Base-by-base conservation (phyloP, 2,329 filamentous ascomycete species). In the Fusarium albosuccineum region DNA sequence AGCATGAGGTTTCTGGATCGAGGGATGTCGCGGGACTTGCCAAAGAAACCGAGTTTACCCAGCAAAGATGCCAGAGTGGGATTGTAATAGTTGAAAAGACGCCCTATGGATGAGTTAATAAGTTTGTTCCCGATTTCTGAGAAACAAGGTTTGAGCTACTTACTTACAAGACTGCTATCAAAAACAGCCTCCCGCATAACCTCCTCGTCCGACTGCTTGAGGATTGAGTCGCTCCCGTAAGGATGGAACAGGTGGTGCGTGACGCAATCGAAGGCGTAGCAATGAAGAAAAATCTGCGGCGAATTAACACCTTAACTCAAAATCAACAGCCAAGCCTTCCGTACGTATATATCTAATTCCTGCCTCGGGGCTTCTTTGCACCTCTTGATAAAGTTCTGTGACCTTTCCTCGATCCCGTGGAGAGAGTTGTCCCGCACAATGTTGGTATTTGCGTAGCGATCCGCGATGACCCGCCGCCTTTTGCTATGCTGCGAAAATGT, bases 361-460 rank as follows among this genome's bases (percentile, higher is more conserved):
- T 66, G 55, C 6, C 45, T 30, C 2, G 62, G 49, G 1, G 48
- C 44, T 5, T 52, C 8, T 3, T n/a, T 51, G 36, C 65, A 69
- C n/a, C 40, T 52, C 13, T 45, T 26, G 8, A 69, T 56, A 1
- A 69, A 66, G 9, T 63, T 66, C 11, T 40, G 49, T 1, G 67
- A 63, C n/a, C 62, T 52, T 13, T 69, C 45, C n/a, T 61, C 34
- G 9, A 69, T 53, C 1, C 62, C 66, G 4, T 42, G 34, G 2
- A 69, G 11, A 11, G 62, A 57, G 4, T 26, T 52, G 10, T 65
- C 57, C 11, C 62, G 52, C 26, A 57, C 44, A 13, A 69, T 33
- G 5, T 68, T 69, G 2, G 67, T 56, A 22, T 69, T 69, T 6
- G 67, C 58, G 5, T 69, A 69, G 27, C 66, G 66, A 16, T 69